These are phyloP conservation scores for Acanthamoeba castellanii DNA, from an alignment of 208 protist genomes.

Conservation along the genomic window DNA sequence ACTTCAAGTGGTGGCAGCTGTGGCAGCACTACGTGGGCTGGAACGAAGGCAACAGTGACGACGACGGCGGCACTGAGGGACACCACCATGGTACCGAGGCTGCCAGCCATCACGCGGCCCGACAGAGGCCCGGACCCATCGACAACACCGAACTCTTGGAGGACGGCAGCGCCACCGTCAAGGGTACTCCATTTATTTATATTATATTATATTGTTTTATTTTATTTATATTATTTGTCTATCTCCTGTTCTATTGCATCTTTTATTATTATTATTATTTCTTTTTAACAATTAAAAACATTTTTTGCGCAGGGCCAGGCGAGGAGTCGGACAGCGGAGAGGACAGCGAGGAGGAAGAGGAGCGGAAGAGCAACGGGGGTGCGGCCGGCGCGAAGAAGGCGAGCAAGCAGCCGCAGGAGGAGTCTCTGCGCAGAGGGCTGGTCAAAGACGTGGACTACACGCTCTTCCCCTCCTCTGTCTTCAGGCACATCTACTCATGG, in stretches of 20 bases:
- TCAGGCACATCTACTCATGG: constrained; percentile 21
- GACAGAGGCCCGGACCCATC: constrained; percentile 24
- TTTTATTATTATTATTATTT: neutral
- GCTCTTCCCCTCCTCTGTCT: neutral
- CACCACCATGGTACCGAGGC: neutral
- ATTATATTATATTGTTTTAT: too few species aligned
- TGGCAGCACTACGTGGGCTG: constrained; percentile 53
- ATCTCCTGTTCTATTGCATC: neutral
- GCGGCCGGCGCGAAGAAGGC: neutral
- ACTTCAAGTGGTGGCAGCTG: constrained; percentile 51
- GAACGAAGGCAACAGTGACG: neutral
- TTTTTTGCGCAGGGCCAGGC: too few species aligned
- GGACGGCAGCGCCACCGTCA: neutral
- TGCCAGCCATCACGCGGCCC: neutral
- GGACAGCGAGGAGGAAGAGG: constrained; percentile 8
- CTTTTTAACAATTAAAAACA: neutral
- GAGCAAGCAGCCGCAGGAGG: neutral
- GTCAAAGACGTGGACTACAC: constrained; percentile 7
- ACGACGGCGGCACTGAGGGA: neutral
- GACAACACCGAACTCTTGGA: constrained; percentile 60
- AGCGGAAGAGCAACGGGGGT: neutral
- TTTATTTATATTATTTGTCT: neutral
- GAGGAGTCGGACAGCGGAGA: neutral
- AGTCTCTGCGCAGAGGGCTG: neutral
- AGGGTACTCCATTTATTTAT: too few species aligned